Conservation (phyloP, 495 filamentous ascomycete genomes). For the Penicillium herquei region DNA sequence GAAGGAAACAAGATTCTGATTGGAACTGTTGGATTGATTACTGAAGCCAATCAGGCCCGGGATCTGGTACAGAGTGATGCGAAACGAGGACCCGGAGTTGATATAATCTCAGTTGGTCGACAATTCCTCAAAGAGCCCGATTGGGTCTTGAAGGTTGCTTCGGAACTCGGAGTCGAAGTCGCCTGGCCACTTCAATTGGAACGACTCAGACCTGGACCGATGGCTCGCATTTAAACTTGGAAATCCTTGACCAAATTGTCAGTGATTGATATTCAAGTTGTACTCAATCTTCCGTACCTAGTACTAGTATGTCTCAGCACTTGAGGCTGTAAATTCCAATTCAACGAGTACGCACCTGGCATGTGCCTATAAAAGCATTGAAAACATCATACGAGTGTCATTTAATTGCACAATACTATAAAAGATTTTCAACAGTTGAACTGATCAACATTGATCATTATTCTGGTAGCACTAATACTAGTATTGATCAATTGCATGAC, state of each 20-base stretch:
- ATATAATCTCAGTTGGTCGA: constrained; percentile 63
- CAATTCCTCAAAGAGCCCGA: neutral
- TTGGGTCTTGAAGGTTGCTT: neutral
- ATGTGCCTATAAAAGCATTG: no score
- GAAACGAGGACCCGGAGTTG: constrained; percentile 30
- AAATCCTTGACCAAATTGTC: no score
- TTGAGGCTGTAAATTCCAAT: no score
- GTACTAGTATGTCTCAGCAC: no score
- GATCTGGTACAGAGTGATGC: constrained; percentile 44
- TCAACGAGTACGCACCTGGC: no score
- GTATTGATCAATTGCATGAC: no score
- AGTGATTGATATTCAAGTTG: no score
- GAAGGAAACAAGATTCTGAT: constrained; percentile 60
- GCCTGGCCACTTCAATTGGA: neutral
- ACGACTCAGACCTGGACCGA: neutral
- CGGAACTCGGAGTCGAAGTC: neutral
- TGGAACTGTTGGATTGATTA: constrained; percentile 63
- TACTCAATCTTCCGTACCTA: no score
- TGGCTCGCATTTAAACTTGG: neutral
- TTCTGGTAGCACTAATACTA: no score
- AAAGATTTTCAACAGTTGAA: no score
- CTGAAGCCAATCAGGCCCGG: constrained; percentile 55
- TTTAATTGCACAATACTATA: no score
- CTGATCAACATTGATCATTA: neutral
- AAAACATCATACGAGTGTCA: no score